phyloP scores from a whole-genome alignment of 2,329 filamentous ascomycete species.

The Alternaria sp. region DNA sequence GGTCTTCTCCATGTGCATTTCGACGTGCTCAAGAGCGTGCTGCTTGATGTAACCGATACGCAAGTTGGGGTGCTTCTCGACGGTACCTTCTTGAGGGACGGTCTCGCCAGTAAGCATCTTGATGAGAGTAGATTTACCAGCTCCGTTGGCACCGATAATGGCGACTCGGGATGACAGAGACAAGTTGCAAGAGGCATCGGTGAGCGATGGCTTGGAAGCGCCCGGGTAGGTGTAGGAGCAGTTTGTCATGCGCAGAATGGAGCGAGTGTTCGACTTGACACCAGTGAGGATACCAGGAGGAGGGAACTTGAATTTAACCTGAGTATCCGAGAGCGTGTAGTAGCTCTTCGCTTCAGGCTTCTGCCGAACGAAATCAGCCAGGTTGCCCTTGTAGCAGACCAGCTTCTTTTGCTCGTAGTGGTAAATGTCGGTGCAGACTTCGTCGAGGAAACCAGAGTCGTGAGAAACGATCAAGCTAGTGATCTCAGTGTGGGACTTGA shows the following conservation, averaged over 20 bases:
- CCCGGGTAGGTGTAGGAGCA: slow-evolving; percentile 95
- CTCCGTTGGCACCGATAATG: slow-evolving; percentile 96
- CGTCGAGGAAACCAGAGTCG: slow-evolving; percentile 96
- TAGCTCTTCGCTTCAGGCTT: slow-evolving; percentile 97
- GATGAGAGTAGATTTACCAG: slow-evolving; percentile 97
- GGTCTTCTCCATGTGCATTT: slow-evolving; percentile 99
- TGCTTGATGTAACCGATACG: slow-evolving; percentile 99
- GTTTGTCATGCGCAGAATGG: slow-evolving; percentile 94
- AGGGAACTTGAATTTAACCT: slow-evolving; percentile 97
- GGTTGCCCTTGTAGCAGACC: slow-evolving; percentile 81
- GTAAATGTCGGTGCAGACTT: slow-evolving; percentile 98
- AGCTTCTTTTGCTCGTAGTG: slow-evolving; percentile 99
- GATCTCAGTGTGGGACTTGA: slow-evolving; percentile 94
- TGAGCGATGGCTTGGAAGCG: slow-evolving; percentile 82
- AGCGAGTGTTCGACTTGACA: slow-evolving; percentile 92
- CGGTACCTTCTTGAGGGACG: slow-evolving; percentile 80
- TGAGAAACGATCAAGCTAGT: slow-evolving; percentile 97
- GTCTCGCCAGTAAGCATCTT: slow-evolving; percentile 94
- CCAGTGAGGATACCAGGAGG: slow-evolving; percentile 91
- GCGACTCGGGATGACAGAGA: slow-evolving; percentile 90
- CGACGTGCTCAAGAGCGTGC: slow-evolving; percentile 97
- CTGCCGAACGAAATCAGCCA: slow-evolving; percentile 82
- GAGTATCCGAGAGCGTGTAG: slow-evolving; percentile 89
- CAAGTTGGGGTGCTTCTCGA: slow-evolving; percentile 98
- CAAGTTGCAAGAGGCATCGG: slow-evolving; percentile 85